Conservation (phyloP, 768 basidiomycete species). For the Sistotremastrum suecicum region DNA sequence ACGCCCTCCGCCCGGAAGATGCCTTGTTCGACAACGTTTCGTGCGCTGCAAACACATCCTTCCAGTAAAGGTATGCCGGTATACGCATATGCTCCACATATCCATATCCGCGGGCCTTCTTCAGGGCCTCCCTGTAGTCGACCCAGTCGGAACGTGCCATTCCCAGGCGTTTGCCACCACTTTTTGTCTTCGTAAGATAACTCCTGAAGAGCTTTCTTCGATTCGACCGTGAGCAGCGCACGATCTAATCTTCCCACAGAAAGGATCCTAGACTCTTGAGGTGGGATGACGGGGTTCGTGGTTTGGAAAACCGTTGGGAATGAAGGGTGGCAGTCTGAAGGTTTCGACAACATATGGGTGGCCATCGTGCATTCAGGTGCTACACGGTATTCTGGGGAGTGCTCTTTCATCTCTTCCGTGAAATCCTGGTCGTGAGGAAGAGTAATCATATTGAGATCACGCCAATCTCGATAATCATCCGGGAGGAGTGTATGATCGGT, state of each 20-base stretch:
- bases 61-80: constrained; percentile 67
- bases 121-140: constrained; percentile 32
- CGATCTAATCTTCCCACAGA: constrained; percentile 49
- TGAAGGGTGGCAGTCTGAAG: constrained; percentile 19
- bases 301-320: constrained; percentile 44
- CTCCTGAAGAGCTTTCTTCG: constrained; percentile 36
- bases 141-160: constrained; percentile 26
- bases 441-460: constrained; percentile 52
- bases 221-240: constrained; percentile 36
- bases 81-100: constrained; percentile 61
- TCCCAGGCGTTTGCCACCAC: constrained; percentile 32
- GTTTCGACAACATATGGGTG: constrained; percentile 43
- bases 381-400: constrained; percentile 17
- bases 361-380: constrained; percentile 48
- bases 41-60: constrained; percentile 66
- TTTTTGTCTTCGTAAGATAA: constrained; percentile 25
- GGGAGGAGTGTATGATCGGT: constrained; percentile 49
- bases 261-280: constrained; percentile 32
- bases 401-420: neutral
- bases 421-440: constrained; percentile 2
- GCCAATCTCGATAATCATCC: constrained; percentile 28
- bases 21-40: constrained; percentile 28
- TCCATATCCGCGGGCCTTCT: constrained; percentile 39
- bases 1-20: constrained; percentile 11
- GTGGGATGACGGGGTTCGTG: constrained; percentile 54